phyloP scores from a whole-genome alignment of 139 green algal species.

The Volvox africanus region DNA sequence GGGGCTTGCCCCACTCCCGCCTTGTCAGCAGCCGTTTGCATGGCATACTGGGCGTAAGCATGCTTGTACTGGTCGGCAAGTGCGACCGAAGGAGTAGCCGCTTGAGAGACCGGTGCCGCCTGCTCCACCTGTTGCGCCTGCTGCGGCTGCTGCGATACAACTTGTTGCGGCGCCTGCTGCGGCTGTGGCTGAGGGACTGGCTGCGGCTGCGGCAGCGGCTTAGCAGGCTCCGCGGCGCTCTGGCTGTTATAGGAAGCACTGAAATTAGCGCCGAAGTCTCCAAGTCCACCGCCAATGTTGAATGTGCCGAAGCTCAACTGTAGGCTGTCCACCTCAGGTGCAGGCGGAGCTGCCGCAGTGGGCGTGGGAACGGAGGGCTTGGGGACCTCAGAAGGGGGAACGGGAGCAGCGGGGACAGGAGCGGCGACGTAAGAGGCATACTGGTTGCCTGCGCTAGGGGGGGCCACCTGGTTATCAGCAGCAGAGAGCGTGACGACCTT shows the following conservation, averaged over 20 bases:
- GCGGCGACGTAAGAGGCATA: conserved; percentile 33
- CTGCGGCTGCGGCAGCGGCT: conserved; percentile 30
- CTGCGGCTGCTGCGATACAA: neutral
- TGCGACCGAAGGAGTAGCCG: neutral
- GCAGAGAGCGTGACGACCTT: conserved; percentile 43
- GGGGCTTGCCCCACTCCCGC: conserved; percentile 1
- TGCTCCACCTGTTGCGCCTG: conserved; percentile 6
- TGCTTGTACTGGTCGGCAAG: conserved; percentile 31
- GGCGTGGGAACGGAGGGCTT: conserved; percentile 10
- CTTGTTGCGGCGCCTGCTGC: conserved; percentile 7
- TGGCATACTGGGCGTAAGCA: conserved; percentile 19
- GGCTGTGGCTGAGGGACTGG: neutral
- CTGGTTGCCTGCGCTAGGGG: conserved; percentile 17
- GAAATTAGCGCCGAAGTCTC: conserved; percentile 58
- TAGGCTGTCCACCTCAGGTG: conserved; percentile 44
- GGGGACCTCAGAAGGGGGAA: neutral
- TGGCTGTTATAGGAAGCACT: conserved; percentile 2
- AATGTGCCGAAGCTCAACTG: conserved; percentile 62
- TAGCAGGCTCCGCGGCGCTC: neutral
- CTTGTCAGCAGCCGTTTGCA: conserved; percentile 30
- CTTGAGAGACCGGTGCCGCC: neutral
- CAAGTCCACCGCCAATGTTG: conserved; percentile 45
- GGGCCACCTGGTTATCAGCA: conserved; percentile 46
- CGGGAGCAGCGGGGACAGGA: neutral
- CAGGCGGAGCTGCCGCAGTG: neutral